A percentile compares a stretch with the other conserved stretches of the same genome.
Conservation (phyloP, 352 stramenopile species). For the Phytopythium ostracodes region DNA sequence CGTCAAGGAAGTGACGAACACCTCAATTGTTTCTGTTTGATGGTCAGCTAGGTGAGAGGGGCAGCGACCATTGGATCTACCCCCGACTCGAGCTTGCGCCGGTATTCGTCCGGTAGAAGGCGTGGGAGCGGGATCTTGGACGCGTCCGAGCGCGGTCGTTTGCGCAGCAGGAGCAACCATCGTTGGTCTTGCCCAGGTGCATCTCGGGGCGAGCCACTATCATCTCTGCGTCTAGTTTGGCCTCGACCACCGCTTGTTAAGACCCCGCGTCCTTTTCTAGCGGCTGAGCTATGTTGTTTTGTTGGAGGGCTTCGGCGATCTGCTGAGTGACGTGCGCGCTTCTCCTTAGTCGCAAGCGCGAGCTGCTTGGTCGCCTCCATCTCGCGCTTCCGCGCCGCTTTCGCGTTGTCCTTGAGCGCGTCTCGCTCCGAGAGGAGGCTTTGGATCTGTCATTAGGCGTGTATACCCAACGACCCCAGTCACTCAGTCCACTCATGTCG, state of each 20-base stretch:
- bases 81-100: constrained; percentile 4
- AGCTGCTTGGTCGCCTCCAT: constrained; percentile 41
- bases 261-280: no score
- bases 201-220: background rate
- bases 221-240: background rate
- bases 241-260: background rate
- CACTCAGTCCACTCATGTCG: background rate
- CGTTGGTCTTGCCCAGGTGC: background rate
- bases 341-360: constrained; percentile 21
- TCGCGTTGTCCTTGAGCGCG: constrained; percentile 25
- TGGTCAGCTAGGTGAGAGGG: background rate
- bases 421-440: constrained; percentile 36
- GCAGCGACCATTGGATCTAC: background rate
- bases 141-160: constrained; percentile 19
- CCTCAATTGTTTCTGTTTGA: no score
- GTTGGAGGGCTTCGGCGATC: background rate
- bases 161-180: constrained; percentile 4
- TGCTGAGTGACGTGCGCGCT: background rate
- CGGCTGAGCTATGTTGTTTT: background rate
- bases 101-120: constrained; percentile 1
- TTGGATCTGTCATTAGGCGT: constrained; percentile 36
- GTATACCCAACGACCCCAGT: background rate
- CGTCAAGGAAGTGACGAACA: no score
- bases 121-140: constrained; percentile 39
- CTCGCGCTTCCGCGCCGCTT: constrained; percentile 35